Evolutionary conservation across 495 filamentous ascomycete species (phyloP), one percentile per base, ranked within the genome.

Genomic region (Xylaria venustula): DNA sequence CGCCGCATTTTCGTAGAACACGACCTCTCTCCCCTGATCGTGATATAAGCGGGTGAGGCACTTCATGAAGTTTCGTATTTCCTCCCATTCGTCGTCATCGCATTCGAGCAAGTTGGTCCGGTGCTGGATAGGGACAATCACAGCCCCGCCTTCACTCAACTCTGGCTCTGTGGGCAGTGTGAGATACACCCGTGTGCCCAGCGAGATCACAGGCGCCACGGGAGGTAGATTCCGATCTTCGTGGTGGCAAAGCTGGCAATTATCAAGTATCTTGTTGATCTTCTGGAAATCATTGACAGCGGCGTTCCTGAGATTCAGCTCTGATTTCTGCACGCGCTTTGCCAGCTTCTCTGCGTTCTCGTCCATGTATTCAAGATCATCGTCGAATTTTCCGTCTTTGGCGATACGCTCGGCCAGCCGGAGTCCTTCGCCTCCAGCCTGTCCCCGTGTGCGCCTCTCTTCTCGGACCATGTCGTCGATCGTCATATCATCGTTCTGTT

Each of bases 21-120:
- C 79, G 2, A 98, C 95, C 67, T 92, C 90, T 37, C 88, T 87
- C 26, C 90, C 91, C 68, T 94, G 92, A 26, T 91, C 87, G 75
- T 93, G 90, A 73, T 98, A 98, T 85, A 96, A 85, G 48, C 93
- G 86, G 1, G 88, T 97, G 30, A 98, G 83, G 68, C 85, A 89
- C 77, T 98, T 98, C 93, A 98, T 98, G 75, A 98, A 98, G 74
- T 98, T 98, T 73, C 93, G 88, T 40, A 98, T 90, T 70, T 98
- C 94, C 66, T 98, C 94, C 94, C 95, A 98, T 72, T 98, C 94
- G 67, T 98, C 95, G 69, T 98, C 95, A 70, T 98, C 95, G 70
- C 95, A 98, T 74, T 97, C 94, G 22, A 98, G 80, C 12, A 98
- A 85, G 70, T 98, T 98, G 30, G 82, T 85, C 44, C 88, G 88